phyloP scores from a whole-genome alignment of 2,329 filamentous ascomycete species.

The Amauroascus niger region DNA sequence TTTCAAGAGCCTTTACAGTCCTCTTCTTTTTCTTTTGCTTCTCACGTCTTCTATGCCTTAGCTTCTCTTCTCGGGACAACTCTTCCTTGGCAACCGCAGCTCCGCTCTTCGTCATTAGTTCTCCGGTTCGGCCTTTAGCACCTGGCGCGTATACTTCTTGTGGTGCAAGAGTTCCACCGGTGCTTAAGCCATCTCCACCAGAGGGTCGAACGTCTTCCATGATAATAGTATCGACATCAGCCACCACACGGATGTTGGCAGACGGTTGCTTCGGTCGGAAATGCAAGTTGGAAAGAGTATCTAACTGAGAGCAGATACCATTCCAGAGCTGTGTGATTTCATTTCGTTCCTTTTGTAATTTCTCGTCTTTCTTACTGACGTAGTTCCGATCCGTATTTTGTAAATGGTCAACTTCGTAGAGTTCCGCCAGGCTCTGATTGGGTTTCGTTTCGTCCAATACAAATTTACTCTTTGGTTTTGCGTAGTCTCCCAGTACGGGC shows the following conservation, averaged over 20 bases:
- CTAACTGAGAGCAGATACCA: slow-evolving; percentile 67
- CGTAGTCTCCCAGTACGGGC: slow-evolving; percentile 56
- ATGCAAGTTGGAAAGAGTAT: slow-evolving; percentile 85
- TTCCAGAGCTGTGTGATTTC: slow-evolving; percentile 79
- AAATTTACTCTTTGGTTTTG: slow-evolving; percentile 59
- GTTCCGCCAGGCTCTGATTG: slow-evolving; percentile 76
- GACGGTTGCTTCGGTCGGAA: slow-evolving; percentile 83
- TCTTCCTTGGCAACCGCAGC: slow-evolving; percentile 72
- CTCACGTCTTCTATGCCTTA: slow-evolving; percentile 62
- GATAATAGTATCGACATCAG: slow-evolving; percentile 79
- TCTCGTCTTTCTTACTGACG: slow-evolving; percentile 72
- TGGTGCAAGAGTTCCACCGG: slow-evolving; percentile 66
- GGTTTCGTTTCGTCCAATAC: slow-evolving; percentile 80
- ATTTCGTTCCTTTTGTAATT: slow-evolving; percentile 67
- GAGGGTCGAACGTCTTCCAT: slow-evolving; percentile 95
- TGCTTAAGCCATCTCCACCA: slow-evolving; percentile 54
- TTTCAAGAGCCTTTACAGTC: slow-evolving; percentile 40
- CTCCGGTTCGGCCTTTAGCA: slow-evolving; percentile 54
- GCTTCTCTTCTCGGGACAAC: slow-evolving; percentile 78
- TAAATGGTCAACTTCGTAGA: slow-evolving; percentile 89
- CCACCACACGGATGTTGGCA: slow-evolving; percentile 73
- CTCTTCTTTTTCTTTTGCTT: slow-evolving; percentile 72
- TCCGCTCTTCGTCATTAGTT: slow-evolving; percentile 68
- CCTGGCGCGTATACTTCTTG: slow-evolving; percentile 88
- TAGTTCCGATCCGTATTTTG: slow-evolving; percentile 69